A percentile compares a stretch with the other conserved stretches of the same genome.
Conservation (phyloP, 768 basidiomycete species). For the Russula lepida region DNA sequence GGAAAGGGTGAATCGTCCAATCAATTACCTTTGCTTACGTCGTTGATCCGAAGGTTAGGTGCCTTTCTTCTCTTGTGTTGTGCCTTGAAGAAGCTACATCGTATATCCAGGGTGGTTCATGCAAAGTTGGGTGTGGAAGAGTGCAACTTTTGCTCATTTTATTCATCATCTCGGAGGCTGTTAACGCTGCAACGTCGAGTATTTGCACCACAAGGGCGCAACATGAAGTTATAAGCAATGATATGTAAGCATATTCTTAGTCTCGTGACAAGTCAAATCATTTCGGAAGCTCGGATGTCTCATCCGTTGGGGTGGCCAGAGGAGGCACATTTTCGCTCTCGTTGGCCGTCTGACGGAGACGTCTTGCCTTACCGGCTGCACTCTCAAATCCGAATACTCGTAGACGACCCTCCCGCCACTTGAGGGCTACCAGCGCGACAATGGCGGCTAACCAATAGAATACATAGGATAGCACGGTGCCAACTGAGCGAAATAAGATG, state of each 20-base stretch:
- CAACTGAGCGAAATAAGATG: conserved; percentile 34
- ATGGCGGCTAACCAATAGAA: conserved; percentile 90
- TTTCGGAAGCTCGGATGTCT: conserved; percentile 12
- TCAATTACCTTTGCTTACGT: too few relatives aligned
- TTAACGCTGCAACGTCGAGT: background rate
- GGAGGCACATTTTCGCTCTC: background rate
- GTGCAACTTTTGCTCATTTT: background rate
- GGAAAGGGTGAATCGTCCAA: too few relatives aligned
- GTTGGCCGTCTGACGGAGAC: background rate
- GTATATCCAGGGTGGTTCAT: background rate
- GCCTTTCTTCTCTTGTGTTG: too few relatives aligned
- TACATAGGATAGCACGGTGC: conserved; percentile 77
- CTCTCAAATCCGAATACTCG: conserved; percentile 11
- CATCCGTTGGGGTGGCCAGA: background rate
- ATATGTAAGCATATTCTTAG: background rate
- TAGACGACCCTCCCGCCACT: conserved; percentile 36
- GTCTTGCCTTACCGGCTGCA: conserved; percentile 10
- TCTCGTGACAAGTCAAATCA: background rate
- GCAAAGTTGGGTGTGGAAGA: background rate
- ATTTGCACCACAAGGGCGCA: background rate
- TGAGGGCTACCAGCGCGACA: conserved; percentile 53
- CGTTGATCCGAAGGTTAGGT: too few relatives aligned
- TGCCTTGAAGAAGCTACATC: too few relatives aligned
- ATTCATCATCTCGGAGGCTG: too few relatives aligned
- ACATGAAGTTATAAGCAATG: background rate